phyloP scores from a whole-genome alignment of 2,329 filamentous ascomycete species.

The Aspergillus bombycis region DNA sequence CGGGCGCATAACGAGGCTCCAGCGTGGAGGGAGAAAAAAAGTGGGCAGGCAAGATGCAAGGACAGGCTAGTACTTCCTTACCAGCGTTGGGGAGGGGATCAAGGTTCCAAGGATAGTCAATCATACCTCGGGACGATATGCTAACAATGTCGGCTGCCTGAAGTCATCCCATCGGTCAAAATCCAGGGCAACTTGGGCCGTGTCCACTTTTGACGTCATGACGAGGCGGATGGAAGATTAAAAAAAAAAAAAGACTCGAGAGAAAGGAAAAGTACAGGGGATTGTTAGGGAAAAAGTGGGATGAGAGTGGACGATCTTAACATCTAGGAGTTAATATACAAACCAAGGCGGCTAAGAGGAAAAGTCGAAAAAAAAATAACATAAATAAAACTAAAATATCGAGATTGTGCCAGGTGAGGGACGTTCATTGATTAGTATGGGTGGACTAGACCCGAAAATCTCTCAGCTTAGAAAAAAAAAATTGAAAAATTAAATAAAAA shows the following conservation, averaged over 20 bases:
- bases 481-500: neutral
- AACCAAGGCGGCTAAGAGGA: neutral
- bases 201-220: conserved; percentile 1
- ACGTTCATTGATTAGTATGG: neutral
- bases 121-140: neutral
- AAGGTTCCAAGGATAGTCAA: neutral
- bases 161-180: neutral
- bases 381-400: neutral
- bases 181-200: neutral
- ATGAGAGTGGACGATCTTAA: neutral
- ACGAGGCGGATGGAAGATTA: neutral
- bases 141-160: neutral
- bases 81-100: neutral
- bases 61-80: neutral
- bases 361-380: neutral
- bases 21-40: neutral
- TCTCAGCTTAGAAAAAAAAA: neutral
- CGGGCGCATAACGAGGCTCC: conserved; percentile 7
- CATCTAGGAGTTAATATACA: neutral
- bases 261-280: neutral
- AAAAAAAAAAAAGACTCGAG: neutral
- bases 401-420: neutral
- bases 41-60: neutral
- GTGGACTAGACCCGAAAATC: neutral
- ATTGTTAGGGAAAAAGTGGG: neutral